A percentile compares a stretch with the other conserved stretches of the same genome.
Evolutionary conservation across 164 flowering plant species (phyloP).

Genomic region (Aristolochia fimbriata): DNA sequence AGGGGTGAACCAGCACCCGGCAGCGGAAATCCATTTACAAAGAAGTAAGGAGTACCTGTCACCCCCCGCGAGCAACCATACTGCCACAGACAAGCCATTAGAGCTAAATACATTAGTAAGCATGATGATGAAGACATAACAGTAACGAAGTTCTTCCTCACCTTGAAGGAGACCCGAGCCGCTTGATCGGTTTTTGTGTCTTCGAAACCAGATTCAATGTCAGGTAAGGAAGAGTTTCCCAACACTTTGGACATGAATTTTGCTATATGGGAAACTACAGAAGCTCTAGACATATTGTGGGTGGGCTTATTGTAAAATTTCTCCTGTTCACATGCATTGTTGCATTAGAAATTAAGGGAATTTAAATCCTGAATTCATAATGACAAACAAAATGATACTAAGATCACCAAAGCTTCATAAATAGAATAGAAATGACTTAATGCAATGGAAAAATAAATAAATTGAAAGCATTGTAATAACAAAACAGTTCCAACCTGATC

Average conservation of each 20-base stretch:
- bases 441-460: background rate
- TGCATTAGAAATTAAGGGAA: background rate
- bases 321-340: background rate
- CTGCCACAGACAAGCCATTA: constrained; percentile 27
- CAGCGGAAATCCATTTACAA: constrained; percentile 62
- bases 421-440: background rate
- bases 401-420: background rate
- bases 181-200: constrained; percentile 42
- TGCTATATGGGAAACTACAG: constrained; percentile 28
- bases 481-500: constrained; percentile 47
- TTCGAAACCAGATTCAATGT: constrained; percentile 37
- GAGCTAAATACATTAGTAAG: background rate
- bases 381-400: too few relatives aligned
- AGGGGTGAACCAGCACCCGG: constrained; percentile 44
- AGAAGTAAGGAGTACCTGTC: constrained; percentile 64
- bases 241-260: constrained; percentile 27
- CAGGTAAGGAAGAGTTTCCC: constrained; percentile 38
- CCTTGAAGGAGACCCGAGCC: constrained; percentile 73
- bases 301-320: constrained; percentile 42
- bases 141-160: constrained; percentile 4
- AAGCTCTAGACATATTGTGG: constrained; percentile 36
- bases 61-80: constrained; percentile 78
- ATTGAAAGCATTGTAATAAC: background rate
- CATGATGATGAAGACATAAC: background rate
- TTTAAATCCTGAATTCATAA: background rate